Percentiles rank a stretch among this genome's conserved stretches.
phyloP scores from a whole-genome alignment of 306 rosid species.

The Gastrolobium bilobum region DNA sequence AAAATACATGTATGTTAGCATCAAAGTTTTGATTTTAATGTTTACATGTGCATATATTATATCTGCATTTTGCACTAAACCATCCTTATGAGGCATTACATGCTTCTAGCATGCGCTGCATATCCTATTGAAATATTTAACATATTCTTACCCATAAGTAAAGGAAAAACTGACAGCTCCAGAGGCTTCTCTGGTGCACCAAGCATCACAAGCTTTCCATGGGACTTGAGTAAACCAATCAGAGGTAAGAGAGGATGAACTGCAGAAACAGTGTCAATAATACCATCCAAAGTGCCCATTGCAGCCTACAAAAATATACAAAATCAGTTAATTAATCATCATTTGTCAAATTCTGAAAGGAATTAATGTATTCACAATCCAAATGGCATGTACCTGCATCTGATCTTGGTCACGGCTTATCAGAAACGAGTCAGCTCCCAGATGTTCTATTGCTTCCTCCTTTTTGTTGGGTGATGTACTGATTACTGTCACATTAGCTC shows the following conservation, averaged over 20 bases:
- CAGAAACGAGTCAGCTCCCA: slow-evolving; percentile 61
- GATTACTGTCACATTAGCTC: slow-evolving; percentile 61
- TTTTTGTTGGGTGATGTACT: slow-evolving; percentile 66
- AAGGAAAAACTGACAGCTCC: slow-evolving; percentile 49
- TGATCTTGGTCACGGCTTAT: slow-evolving; percentile 57
- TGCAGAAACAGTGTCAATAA: slow-evolving; percentile 63
- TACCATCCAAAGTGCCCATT: slow-evolving; percentile 59
- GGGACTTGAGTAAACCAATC: slow-evolving; percentile 53
- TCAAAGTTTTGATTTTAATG: background rate
- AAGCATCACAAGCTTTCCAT: slow-evolving; percentile 63
- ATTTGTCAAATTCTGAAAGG: background rate
- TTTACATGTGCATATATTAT: background rate
- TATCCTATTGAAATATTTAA: background rate
- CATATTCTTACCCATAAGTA: slow-evolving; percentile 39
- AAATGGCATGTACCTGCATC: slow-evolving; percentile 51
- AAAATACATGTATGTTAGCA: background rate
- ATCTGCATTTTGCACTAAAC: background rate
- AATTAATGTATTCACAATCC: background rate
- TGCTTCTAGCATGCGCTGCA: background rate
- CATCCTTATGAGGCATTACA: background rate
- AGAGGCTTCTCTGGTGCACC: slow-evolving; percentile 58
- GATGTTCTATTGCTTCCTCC: slow-evolving; percentile 55
- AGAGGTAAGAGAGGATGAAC: slow-evolving; percentile 59
- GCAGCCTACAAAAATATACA: slow-evolving; percentile 46
- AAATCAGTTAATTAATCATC: background rate